Base-by-base conservation (phyloP, 202 grass and related monocot genomes). In the Panicum hallii region DNA sequence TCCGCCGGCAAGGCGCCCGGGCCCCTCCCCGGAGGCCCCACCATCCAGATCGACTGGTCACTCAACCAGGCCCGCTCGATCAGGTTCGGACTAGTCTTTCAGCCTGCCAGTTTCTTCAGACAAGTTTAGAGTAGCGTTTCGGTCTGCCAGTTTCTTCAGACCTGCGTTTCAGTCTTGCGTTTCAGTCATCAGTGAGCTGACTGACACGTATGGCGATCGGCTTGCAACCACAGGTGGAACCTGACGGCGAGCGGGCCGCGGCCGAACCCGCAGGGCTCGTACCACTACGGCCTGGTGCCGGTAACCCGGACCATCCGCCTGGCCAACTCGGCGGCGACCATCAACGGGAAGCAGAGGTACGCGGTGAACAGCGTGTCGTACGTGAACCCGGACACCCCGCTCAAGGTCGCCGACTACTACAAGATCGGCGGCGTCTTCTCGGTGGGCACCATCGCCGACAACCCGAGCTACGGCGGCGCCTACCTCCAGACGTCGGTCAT, bases 341-440 rank as follows among this genome's bases (percentile, higher is more conserved):
- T 99, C 79, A 83, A 90, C 43, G 86, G 89, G 8, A 92, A 95
- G 87, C 96, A 94, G 79, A 82, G 93, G 72, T 94, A 95, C 50
- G 93, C 93, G 15, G 93, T 99, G 58, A 99, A 99, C 84, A 23
- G 93, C 60, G 88, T 88, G 72, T 96, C 96, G 1, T 92, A 84
- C 66, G 75, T 87, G 17, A 81, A 65, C 16, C 53, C 89, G 6
- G 93, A 99, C 89, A 99, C 93, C 1, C 93, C 93, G 49, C 89
- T 99, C 47, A 99, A 99, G 74, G 43, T 99, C 28, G 96, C 93
- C 23, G 96, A 99, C 78, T 93, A 90, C 87, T 99, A 93, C 91
- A 96, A 95, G 74, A 99, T 99, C 75, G 48, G 83, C 1, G 91
- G 93, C 34, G 91, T 99, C 7, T 99, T 94, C 82, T 63, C 82